Evolutionary conservation across 2,329 filamentous ascomycete genomes (phyloP), one percentile per base, ranked within the genome.

Genomic region (Beauveria rudraprayagi): DNA sequence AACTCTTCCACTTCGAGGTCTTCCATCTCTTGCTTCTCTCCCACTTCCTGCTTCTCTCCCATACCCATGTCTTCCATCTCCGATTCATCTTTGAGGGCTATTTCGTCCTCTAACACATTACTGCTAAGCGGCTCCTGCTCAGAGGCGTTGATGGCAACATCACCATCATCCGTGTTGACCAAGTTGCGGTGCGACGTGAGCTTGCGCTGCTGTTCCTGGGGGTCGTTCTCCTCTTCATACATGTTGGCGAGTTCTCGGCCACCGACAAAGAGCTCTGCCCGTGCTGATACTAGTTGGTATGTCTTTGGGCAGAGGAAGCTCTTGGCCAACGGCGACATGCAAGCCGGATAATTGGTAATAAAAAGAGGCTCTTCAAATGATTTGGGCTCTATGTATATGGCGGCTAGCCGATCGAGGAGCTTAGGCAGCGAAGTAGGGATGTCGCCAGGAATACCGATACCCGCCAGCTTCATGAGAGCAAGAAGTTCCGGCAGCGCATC

Each of bases 151-250:
- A 75, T 71, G 46, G 67, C 73, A 26, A 73, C 61, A 17, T 65
- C 65, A 5, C 72, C 74, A 44, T 73, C 67, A 1, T 69, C 66
- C 56, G 66, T 71, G 65, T 75, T 75, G 48, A 73, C 70, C 22
- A 75, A 69, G 28, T 67, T 71, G 30, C 75, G 72, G 66, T 85
- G 82, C 10, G 75, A 81, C 52, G 85, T 74, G 65, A 99, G 92
- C 74, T 99, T 99, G 60, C 83, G 80, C 51, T 90, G 82, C 76
- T 99, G 94, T 68, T 88, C 89, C 59, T 89, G 86, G 0, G 94
- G 94, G 56, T 91, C 90, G 73, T 99, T 99, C 72, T 99, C 94
- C 75, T 99, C 94, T 73, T 99, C 94, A 73, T 99, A 99, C 78
- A 93, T 95, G 74, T 99, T 99, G 63, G 93, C 91, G 37, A 96